phyloP scores from a whole-genome alignment of 169 alveolate species.

The Blepharisma undulans region DNA sequence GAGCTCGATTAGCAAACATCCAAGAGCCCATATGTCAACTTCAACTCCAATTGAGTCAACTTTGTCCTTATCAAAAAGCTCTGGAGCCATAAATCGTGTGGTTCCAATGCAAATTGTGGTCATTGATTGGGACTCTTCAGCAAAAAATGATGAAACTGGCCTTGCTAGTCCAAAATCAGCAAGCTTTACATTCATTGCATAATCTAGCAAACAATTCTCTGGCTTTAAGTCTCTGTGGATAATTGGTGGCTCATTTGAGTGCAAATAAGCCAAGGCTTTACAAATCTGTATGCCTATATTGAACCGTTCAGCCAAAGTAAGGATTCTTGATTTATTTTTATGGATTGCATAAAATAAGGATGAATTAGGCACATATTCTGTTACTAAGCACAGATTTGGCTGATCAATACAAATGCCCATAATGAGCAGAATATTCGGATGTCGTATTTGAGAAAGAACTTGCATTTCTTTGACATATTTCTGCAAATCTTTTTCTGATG shows the following conservation, averaged over 20 bases:
- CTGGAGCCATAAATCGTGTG: constrained; percentile 44
- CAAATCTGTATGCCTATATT: constrained; percentile 69
- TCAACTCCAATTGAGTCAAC: constrained; percentile 2
- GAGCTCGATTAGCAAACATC: constrained; percentile 29
- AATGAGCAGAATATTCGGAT: constrained; percentile 74
- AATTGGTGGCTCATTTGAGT: constrained; percentile 75
- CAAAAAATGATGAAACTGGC: constrained; percentile 58
- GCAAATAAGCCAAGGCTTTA: constrained; percentile 74
- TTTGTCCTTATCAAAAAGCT: constrained; percentile 36
- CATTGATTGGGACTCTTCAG: neutral
- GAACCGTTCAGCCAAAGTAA: constrained; percentile 1
- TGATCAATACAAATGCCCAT: constrained; percentile 77
- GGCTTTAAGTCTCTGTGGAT: constrained; percentile 80
- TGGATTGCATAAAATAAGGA: constrained; percentile 71
- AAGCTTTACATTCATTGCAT: constrained; percentile 66
- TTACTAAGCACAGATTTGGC: constrained; percentile 68
- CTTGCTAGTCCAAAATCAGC: constrained; percentile 88
- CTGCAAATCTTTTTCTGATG: constrained; percentile 64
- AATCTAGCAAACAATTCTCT: constrained; percentile 51
- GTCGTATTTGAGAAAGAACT: constrained; percentile 75
- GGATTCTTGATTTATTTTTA: constrained; percentile 36
- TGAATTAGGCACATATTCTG: constrained; percentile 76
- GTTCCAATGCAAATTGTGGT: constrained; percentile 40
- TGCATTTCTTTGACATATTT: constrained; percentile 77
- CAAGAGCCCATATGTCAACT: constrained; percentile 31